Conservation (phyloP, 768 basidiomycete genomes). For the Naganishia randhawae region DNA sequence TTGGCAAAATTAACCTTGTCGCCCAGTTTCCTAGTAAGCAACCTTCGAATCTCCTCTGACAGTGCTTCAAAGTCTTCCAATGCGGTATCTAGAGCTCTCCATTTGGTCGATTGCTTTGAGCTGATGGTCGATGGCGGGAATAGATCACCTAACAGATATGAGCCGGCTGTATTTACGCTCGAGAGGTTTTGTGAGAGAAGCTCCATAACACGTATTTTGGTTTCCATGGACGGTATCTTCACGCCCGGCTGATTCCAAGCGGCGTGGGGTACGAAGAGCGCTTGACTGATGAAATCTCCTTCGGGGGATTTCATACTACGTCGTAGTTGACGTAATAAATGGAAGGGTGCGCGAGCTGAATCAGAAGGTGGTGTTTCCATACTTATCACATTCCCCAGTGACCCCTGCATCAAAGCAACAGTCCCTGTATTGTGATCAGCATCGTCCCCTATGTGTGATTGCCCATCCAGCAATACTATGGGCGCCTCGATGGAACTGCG, state of each 20-base stretch:
- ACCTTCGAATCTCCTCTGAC: slow-evolving; percentile 27
- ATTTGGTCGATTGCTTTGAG: neutral
- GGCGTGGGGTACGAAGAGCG: slow-evolving; percentile 26
- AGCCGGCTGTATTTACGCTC: neutral
- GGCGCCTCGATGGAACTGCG: neutral
- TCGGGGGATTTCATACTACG: slow-evolving; percentile 24
- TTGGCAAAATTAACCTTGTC: slow-evolving; percentile 16
- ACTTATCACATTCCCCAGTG: neutral
- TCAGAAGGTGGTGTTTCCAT: slow-evolving; percentile 7
- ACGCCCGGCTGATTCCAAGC: slow-evolving; percentile 27
- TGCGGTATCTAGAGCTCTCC: slow-evolving; percentile 2
- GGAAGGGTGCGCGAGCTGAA: slow-evolving; percentile 17
- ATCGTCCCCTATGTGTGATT: neutral
- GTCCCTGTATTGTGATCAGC: neutral
- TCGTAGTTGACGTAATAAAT: slow-evolving; percentile 27
- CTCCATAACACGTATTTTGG: slow-evolving; percentile 32
- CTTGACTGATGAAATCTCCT: slow-evolving; percentile 27
- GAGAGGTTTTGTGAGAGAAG: slow-evolving; percentile 14
- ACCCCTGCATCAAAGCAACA: neutral
- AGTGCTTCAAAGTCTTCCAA: slow-evolving; percentile 30
- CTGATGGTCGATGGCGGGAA: neutral
- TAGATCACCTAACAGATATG: neutral
- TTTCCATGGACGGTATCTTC: slow-evolving; percentile 29
- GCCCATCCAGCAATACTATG: neutral
- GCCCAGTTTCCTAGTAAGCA: slow-evolving; percentile 30